Evolutionary conservation across 23 red algal genomes (phyloP), one percentile per base, ranked within the genome.

Genomic region (Gracilaria gracilis): DNA sequence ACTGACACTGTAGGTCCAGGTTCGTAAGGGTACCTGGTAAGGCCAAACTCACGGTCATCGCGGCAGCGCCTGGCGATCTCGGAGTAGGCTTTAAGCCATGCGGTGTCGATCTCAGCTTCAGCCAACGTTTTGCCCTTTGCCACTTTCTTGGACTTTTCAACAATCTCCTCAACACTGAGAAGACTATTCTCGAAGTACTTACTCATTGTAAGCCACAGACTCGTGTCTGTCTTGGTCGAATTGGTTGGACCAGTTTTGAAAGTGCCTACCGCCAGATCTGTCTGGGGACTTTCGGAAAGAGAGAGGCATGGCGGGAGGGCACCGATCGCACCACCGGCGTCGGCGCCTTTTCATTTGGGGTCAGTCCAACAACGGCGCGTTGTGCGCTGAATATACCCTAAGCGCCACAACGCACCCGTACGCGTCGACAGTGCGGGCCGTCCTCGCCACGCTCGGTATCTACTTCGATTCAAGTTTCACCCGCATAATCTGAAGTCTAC

Each of bases 231-330:
- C 29, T 69, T 69, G 33, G 31, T 69, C 64, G 27, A 20, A 9
- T 69, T 69, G 32, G 28, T 85, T 85, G 16, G 82, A 85, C 82
- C 82, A 61, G 36, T 67, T n/a, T 48, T 35, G 48, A 66, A 85
- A 71, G 58, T 85, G 82, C 82, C 61, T 67, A 85, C 82, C 62
- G 47, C 82, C 36, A n/a, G 72, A 2, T 14, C 33, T 19, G 27
- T 82, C 46, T 85, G 59, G 61, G 62, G 61, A 72, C 34, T 85
- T 61, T 71, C 48, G n/a, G 38, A 47, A 71, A 85, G 46, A 85
- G 29, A 85, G 82, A 85, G 82, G 66, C 57, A 69, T 69, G 31
- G 31, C n/a, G n/a, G n/a, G n/a, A n/a, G n/a, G n/a, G n/a, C n/a
- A n/a, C n/a, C n/a, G n/a, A n/a, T n/a, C n/a, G n/a, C n/a, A n/a